phyloP scores from a whole-genome alignment of 2,329 filamentous ascomycete genomes.

The Penicillium crustosum region DNA sequence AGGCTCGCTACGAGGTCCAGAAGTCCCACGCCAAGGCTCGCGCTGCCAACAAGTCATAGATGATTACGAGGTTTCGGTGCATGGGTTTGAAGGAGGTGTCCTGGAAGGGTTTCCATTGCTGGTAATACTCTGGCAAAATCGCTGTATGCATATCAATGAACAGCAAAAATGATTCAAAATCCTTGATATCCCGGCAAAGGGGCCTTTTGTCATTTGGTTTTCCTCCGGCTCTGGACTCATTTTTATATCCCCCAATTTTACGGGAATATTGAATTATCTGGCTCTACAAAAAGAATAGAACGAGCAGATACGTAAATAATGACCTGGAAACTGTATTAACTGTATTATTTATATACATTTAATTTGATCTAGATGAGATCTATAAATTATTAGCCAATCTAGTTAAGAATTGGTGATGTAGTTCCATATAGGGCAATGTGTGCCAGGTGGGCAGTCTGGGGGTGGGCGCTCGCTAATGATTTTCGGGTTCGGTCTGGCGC shows the following conservation, averaged over 20 bases:
- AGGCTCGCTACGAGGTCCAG: slow-evolving; percentile 91
- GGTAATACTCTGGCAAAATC: slow-evolving; percentile 40
- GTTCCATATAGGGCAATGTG: slow-evolving; percentile 29
- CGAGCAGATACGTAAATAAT: slow-evolving; percentile 16
- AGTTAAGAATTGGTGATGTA: slow-evolving; percentile 5
- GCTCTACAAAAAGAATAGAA: slow-evolving; percentile 14
- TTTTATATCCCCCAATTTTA: slow-evolving; percentile 15
- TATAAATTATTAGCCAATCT: slow-evolving; percentile 6
- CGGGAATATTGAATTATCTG: slow-evolving; percentile 8
- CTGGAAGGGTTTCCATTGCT: slow-evolving; percentile 42
- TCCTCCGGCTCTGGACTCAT: slow-evolving; percentile 19
- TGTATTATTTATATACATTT: slow-evolving; percentile 7
- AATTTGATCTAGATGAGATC: slow-evolving; percentile 5
- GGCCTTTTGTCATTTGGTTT: slow-evolving; percentile 24
- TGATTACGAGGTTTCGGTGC: slow-evolving; percentile 43
- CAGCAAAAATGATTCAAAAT: slow-evolving; percentile 46
- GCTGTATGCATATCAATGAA: slow-evolving; percentile 44
- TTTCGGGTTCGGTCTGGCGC: slow-evolving; percentile 44
- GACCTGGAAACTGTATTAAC: slow-evolving; percentile 3
- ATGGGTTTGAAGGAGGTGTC: slow-evolving; percentile 46
- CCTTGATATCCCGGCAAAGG: slow-evolving; percentile 42
- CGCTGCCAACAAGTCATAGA: slow-evolving; percentile 67
- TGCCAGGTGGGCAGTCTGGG: slow-evolving; percentile 26
- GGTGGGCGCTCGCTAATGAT: slow-evolving; percentile 46
- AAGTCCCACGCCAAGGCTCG: slow-evolving; percentile 94